Evolutionary conservation across 2,329 filamentous ascomycete genomes (phyloP).

Genomic region (Trichoderma harzianum): DNA sequence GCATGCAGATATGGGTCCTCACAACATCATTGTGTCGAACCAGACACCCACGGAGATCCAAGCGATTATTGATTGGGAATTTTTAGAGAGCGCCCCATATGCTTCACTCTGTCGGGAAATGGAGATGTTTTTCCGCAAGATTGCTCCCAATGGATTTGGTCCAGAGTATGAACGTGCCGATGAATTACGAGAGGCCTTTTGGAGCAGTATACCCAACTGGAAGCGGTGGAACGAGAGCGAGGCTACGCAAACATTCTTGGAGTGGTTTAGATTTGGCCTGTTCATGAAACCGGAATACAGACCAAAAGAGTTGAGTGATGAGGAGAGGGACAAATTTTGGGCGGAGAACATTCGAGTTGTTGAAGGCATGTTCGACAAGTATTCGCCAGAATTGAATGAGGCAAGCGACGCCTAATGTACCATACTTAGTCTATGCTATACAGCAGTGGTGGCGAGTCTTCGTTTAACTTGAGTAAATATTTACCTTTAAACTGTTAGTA

Average conservation of each 20-base stretch:
- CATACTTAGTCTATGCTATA: background rate
- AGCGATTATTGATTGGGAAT: background rate
- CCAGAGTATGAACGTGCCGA: background rate
- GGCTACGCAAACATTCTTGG: background rate
- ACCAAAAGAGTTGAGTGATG: background rate
- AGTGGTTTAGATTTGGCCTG: background rate
- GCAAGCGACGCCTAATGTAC: background rate
- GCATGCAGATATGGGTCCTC: background rate
- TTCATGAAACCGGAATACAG: background rate
- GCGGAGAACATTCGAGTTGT: background rate
- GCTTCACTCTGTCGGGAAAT: background rate
- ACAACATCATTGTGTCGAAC: background rate
- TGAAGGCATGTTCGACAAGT: background rate
- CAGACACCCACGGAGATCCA: background rate
- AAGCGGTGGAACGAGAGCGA: background rate
- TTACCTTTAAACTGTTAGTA: background rate
- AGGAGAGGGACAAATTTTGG: background rate
- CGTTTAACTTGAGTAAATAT: background rate
- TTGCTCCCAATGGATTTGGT: background rate
- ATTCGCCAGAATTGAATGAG: background rate
- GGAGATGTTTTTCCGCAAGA: background rate
- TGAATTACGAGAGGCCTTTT: background rate
- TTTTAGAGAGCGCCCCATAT: background rate
- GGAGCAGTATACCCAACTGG: background rate
- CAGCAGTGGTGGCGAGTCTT: background rate